phyloP scores from a whole-genome alignment of 1,284 basidiomycete species.

The Grifola frondosa region DNA sequence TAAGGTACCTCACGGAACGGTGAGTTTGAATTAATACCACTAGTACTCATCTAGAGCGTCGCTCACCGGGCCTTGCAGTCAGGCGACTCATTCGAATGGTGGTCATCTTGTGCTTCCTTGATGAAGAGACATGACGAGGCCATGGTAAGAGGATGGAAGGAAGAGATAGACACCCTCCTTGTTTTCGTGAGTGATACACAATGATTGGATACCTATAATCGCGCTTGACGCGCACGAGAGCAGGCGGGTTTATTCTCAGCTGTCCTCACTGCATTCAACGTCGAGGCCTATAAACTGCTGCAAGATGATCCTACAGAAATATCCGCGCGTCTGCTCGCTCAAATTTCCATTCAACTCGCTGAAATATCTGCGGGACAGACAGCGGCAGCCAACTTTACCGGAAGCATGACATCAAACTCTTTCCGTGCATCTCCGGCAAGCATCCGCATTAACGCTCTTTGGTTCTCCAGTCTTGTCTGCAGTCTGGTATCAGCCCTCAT shows the following conservation, averaged over 20 bases:
- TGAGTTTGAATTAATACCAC: no score
- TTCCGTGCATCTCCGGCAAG: constrained; percentile 5
- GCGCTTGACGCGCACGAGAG: neutral
- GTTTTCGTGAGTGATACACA: constrained; percentile 16
- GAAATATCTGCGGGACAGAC: neutral
- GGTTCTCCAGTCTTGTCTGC: constrained; percentile 24
- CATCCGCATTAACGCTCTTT: constrained; percentile 18
- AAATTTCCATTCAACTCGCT: constrained; percentile 16
- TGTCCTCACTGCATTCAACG: constrained; percentile 23
- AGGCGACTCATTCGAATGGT: no score
- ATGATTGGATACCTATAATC: neutral
- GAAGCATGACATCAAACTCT: neutral
- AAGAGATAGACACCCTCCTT: constrained; percentile 20
- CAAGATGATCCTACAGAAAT: constrained; percentile 14
- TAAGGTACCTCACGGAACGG: no score
- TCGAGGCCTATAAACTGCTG: constrained; percentile 23
- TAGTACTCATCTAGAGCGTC: no score
- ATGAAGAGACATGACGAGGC: constrained; percentile 17
- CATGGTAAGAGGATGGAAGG: constrained; percentile 20
- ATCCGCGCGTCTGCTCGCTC: constrained; percentile 9
- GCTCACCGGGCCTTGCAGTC: no score
- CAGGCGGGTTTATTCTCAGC: constrained; percentile 27
- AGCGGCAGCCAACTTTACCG: constrained; percentile 1
- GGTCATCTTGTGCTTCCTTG: constrained; percentile 11
- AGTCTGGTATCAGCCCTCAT: constrained; percentile 22